Evolutionary conservation across 129 eudicot genomes (phyloP), one percentile per base, ranked within the genome.

Genomic region (Calendula officinalis): DNA sequence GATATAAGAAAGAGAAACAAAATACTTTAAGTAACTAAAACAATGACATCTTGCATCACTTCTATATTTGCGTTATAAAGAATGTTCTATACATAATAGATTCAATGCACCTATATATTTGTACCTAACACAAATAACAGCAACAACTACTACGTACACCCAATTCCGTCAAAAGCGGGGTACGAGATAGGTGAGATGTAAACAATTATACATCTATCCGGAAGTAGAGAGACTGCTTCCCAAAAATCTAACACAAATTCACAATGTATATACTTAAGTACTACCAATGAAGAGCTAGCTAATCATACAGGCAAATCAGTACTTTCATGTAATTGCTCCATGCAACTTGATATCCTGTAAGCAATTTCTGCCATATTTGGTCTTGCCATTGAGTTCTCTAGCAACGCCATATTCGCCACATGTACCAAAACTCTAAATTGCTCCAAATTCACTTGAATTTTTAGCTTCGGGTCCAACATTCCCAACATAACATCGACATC

Each of bases 361-460:
- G 77, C 76, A 60, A 88, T 88, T 49, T 84, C 82, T 5, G 72
- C 64, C 96, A 88, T 88, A 66, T 80, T 74, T 22, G 91, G 91
- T 60, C 96, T 88, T 17, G 86, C 85, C 60, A 79, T 84, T 4
- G 78, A 75, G 47, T 84, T 77, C 48, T 68, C 86, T 16, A 88
- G 69, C 69, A 88, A 71, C 50, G 96, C 84, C 35, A 58, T 54
- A 43, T 88, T 88, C 0, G 88, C 91, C 32, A 84, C 83, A 6
- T 79, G 68, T 2, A 88, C 79, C 42, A 84, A 5, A 67, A 68
- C 78, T 39, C 69, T 77, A 32, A 88, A 57, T 53, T 88, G 96
- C 17, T 88, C 86, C 7, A 56, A 9, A 62, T 78, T 63, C 41
- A 82, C 91, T 71, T 79, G 62, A 54, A 64, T 84, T 11, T 77